Percentiles rank a stretch among this genome's conserved stretches.
Evolutionary conservation across 495 filamentous ascomycete genomes (phyloP).

Genomic region (Daldinia bambusicola): DNA sequence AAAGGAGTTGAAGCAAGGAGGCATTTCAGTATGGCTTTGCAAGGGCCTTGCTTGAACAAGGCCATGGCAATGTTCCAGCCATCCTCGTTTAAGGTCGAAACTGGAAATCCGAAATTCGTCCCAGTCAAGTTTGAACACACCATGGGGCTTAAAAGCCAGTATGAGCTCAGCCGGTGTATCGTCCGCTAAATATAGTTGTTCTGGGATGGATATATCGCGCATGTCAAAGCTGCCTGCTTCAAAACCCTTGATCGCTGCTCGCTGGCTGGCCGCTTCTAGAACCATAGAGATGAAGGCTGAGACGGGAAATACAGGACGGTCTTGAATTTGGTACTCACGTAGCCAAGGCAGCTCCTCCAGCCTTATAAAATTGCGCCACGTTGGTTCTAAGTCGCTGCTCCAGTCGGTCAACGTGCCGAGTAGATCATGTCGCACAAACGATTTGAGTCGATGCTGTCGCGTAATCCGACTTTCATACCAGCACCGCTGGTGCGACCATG

Average conservation of each 20-base stretch:
- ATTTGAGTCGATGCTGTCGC: slow-evolving; percentile 58
- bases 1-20: slow-evolving; percentile 8
- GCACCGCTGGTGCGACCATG: slow-evolving; percentile 59
- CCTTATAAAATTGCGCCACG: slow-evolving; percentile 63
- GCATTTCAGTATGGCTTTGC: background rate
- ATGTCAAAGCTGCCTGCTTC: slow-evolving; percentile 40
- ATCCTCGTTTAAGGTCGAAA: slow-evolving; percentile 37
- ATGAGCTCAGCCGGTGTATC: slow-evolving; percentile 52
- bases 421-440: slow-evolving; percentile 60
- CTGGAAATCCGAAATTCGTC: slow-evolving; percentile 45
- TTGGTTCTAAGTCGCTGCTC: slow-evolving; percentile 56
- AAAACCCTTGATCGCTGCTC: slow-evolving; percentile 45
- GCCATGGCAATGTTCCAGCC: slow-evolving; percentile 46
- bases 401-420: slow-evolving; percentile 59
- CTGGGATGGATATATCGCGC: slow-evolving; percentile 43
- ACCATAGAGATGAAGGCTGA: slow-evolving; percentile 66
- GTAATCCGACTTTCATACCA: slow-evolving; percentile 63
- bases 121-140: slow-evolving; percentile 23
- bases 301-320: slow-evolving; percentile 63
- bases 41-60: slow-evolving; percentile 34
- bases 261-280: slow-evolving; percentile 60
- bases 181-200: slow-evolving; percentile 48
- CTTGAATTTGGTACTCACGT: slow-evolving; percentile 58
- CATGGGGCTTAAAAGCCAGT: slow-evolving; percentile 43
- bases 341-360: slow-evolving; percentile 63